Base-by-base conservation (phyloP, 176 grass and related monocot genomes). In the Thinopyrum elongatum region DNA sequence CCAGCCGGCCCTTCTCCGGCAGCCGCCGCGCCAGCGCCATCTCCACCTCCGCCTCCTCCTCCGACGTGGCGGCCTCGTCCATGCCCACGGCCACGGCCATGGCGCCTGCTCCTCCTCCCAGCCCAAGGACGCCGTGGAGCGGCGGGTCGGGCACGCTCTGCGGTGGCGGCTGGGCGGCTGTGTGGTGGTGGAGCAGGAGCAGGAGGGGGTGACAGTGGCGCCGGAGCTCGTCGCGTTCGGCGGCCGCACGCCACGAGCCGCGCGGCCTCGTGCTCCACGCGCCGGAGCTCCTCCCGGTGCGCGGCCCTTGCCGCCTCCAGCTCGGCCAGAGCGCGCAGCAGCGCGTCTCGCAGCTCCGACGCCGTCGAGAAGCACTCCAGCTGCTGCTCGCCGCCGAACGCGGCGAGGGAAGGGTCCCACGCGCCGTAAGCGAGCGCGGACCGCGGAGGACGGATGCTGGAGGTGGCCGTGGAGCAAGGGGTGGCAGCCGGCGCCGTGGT, bases 141-240 rank as follows among this genome's bases (percentile, higher is more conserved):
- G 7, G 13, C 22, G 12, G 53, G 41, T 65, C 64, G 39, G 49
- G 72, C 46, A 35, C 33, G 28, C 57, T 26, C 28, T 74, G 74
- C 21, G 30, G 42, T 27, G 41, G 19, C 12, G 57, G 3, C 2
- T 16, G 0, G 27, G 85, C 92, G n/a, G n/a, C n/a, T 5, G 74
- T 70, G 19, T 85, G 91, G 60, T 86, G 88, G 74, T 85, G 87
- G 71, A 92, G 88, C 38, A 99, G 94, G 3, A 99, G 85, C 3
- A 99, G 87, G 72, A 99, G 94, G 65, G 94, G 86, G 71, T 89
- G 91, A 74, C 92, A 95, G 74, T 95, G 90, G 29, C 55, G 83
- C 21, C 92, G 90, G 78, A 95, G 88, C 86, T 99, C 90, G 88
- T 99, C 97, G 23, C 97, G 94, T 87, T 99, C 97, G 11, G 88